These are phyloP conservation scores for Aphanocladium album DNA, from an alignment of 2,329 filamentous ascomycete genomes.

Conservation along the genomic window DNA sequence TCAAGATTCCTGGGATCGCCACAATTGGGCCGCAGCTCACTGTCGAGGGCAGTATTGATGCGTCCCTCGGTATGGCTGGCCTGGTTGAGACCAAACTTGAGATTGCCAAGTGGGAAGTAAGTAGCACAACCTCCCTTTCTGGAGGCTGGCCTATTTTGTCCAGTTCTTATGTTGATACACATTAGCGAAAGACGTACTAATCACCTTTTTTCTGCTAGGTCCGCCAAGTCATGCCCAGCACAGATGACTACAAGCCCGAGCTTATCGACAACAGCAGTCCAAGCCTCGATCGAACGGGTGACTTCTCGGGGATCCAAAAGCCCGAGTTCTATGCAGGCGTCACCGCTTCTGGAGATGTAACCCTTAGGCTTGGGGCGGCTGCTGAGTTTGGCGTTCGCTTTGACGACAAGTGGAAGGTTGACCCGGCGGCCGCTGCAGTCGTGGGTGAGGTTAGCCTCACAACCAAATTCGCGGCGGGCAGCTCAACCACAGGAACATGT, in stretches of 20 bases:
- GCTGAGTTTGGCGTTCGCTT: constrained; percentile 21
- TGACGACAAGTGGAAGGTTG: constrained; percentile 16
- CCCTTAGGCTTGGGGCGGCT: constrained; percentile 14
- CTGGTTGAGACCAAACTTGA: constrained; percentile 23
- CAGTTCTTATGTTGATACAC: no score
- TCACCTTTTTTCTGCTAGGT: neutral
- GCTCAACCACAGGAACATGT: constrained; percentile 17
- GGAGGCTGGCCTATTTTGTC: no score
- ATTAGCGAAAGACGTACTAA: no score
- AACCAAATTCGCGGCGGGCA: constrained; percentile 15
- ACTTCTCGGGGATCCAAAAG: constrained; percentile 13
- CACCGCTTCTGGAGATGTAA: constrained; percentile 16
- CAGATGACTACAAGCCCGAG: neutral
- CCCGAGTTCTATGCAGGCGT: constrained; percentile 21
- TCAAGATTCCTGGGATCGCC: constrained; percentile 25
- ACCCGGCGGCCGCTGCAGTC: constrained; percentile 16
- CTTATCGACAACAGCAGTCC: constrained; percentile 12
- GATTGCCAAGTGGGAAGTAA: constrained; percentile 23
- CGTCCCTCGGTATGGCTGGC: constrained; percentile 18
- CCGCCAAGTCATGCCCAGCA: neutral
- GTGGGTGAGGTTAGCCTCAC: constrained; percentile 19
- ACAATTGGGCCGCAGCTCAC: constrained; percentile 28
- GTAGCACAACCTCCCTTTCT: neutral
- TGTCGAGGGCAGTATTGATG: constrained; percentile 20
- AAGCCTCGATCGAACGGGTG: constrained; percentile 17